Base-by-base conservation (phyloP, 345 rosid genomes). In the Brassica incana region DNA sequence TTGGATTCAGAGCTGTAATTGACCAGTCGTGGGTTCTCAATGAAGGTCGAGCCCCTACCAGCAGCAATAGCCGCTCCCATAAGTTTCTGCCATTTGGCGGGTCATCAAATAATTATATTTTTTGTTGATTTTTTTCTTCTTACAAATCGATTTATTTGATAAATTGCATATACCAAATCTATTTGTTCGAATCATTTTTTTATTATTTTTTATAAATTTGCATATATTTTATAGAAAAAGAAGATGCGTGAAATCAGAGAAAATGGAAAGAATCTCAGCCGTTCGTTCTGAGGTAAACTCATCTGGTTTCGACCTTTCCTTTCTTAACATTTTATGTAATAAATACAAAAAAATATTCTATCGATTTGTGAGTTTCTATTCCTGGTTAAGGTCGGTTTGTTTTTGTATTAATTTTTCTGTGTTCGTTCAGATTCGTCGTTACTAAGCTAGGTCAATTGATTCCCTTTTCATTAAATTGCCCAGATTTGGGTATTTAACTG, bases 401-500 rank as follows among this genome's bases (percentile, higher is more conserved):
- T 62, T 27, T 65, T 78, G 36, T 73, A 10, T 25, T 25, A 20
- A 50, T 40, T 48, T 58, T 48, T 29, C 30, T 73, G 38, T 16
- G 69, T 43, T 73, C 62, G 74, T 67, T 60, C 16, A 11, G 15
- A 73, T 68, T 74, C 75, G 78, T 50, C 56, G 75, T 75, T 61
- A 80, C 79, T 75, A 50, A 50, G 56, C 56, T 50, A 64, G 76
- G 77, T 76, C 83, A 80, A 71, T 75, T 75, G 66, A 38, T 75
- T 59, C 23, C 16, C 38, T 6, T 80, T 63, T 80, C 72, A 56
- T 75, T 40, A 69, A 48, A 33, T 36, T 68, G 54, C 75, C 72
- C 75, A 54, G 83, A 80, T 80, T 80, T 69, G 82, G 71, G 72
- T 80, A 79, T 73, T 75, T 80, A 69, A 80, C 76, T 75, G 77